A percentile compares a stretch with the other conserved stretches of the same genome.
Conservation (phyloP, 495 filamentous ascomycete species). For the Friedmanniomyces simplex region DNA sequence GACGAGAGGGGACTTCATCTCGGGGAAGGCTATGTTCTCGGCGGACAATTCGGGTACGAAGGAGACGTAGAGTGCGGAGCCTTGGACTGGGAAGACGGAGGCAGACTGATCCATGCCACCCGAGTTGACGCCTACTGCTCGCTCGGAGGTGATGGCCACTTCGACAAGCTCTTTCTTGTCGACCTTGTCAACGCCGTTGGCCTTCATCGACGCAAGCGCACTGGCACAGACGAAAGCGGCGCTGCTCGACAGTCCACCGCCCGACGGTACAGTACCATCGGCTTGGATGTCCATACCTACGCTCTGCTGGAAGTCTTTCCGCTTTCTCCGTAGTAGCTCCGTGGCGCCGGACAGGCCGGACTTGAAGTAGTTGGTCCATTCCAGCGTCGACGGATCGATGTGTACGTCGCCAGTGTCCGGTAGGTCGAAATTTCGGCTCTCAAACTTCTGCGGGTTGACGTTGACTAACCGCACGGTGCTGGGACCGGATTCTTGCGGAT, state of each 20-base stretch:
- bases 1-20: constrained; percentile 67
- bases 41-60: constrained; percentile 74
- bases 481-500: constrained; percentile 35
- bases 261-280: constrained; percentile 83
- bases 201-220: constrained; percentile 76
- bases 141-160: constrained; percentile 85
- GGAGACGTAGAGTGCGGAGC: constrained; percentile 78
- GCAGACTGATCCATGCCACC: constrained; percentile 99
- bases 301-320: constrained; percentile 40
- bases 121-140: constrained; percentile 90
- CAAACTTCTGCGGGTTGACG: constrained; percentile 64
- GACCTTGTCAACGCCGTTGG: constrained; percentile 68
- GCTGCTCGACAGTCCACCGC: constrained; percentile 85
- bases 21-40: constrained; percentile 72
- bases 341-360: constrained; percentile 74
- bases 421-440: constrained; percentile 63
- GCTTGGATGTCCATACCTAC: constrained; percentile 79
- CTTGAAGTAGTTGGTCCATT: constrained; percentile 99
- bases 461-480: constrained; percentile 60
- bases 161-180: constrained; percentile 85
- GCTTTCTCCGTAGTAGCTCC: constrained; percentile 62
- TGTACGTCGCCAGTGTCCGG: constrained; percentile 37
- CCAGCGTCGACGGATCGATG: constrained; percentile 40
- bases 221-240: constrained; percentile 90
- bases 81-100: constrained; percentile 79